These are phyloP conservation scores for Ceratocystis diversiconidia DNA, from an alignment of 2,329 filamentous ascomycete genomes.

Conservation along the genomic window DNA sequence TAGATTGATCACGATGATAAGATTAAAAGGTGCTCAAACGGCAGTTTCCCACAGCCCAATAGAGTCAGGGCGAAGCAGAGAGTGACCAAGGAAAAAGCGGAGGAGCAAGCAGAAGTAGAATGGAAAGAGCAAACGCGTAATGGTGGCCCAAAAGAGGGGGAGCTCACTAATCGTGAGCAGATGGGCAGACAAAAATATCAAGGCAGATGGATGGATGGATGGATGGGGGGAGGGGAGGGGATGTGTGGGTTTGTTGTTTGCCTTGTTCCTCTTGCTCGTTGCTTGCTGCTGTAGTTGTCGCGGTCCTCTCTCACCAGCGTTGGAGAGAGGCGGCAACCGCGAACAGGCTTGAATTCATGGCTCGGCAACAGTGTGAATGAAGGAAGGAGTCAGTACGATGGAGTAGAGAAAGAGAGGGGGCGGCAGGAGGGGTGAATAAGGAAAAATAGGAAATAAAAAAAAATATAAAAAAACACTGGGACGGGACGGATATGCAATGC, in stretches of 20 bases:
- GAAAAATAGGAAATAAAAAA: no score
- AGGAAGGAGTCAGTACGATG: neutral
- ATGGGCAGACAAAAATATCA: neutral
- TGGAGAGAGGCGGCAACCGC: constrained; percentile 14
- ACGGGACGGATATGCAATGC: neutral
- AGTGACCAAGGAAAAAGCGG: neutral
- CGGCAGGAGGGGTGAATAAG: neutral
- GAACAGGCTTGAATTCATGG: constrained; percentile 14
- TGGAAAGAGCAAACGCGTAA: neutral
- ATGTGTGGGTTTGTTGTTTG: neutral
- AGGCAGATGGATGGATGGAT: neutral
- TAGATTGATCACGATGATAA: neutral
- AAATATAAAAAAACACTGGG: neutral
- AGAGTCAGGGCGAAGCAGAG: neutral
- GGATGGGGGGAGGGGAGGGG: neutral
- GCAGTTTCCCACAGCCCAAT: neutral
- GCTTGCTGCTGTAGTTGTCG: neutral
- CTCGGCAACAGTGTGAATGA: neutral
- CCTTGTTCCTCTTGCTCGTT: neutral
- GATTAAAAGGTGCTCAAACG: constrained; percentile 2
- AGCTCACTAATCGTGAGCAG: neutral
- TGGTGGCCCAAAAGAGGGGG: constrained; percentile 1
- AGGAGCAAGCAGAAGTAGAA: neutral
- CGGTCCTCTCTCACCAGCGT: constrained; percentile 13
- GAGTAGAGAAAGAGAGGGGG: neutral